A percentile compares a stretch with the other conserved stretches of the same genome.
Evolutionary conservation across 2,329 filamentous ascomycete species (phyloP).

Genomic region (Fusarium circinatum): DNA sequence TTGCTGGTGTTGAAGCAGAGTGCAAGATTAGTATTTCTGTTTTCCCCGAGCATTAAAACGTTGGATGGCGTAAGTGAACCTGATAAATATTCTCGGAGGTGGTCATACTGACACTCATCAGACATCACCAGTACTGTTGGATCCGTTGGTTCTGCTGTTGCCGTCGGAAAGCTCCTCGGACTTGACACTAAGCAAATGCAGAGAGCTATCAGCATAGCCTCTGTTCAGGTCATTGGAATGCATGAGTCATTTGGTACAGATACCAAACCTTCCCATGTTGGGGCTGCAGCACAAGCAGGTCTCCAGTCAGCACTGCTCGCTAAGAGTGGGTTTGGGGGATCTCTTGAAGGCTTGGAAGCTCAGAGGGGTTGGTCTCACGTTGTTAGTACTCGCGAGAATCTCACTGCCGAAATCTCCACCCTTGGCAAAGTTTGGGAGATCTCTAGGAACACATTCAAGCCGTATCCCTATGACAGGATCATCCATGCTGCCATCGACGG

Average conservation of each 20-base stretch:
- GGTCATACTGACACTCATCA: background rate
- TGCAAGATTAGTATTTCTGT: constrained; percentile 2
- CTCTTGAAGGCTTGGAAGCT: background rate
- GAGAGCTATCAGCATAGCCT: background rate
- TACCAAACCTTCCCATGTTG: constrained; percentile 4
- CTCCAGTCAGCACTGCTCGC: background rate
- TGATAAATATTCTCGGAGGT: background rate
- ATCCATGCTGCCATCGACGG: constrained; percentile 4
- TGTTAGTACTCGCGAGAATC: background rate
- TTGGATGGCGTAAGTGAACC: background rate
- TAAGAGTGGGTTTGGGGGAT: background rate
- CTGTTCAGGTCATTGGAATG: constrained; percentile 3
- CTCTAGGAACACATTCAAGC: background rate
- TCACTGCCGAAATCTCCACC: background rate
- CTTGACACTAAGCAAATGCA: constrained; percentile 1
- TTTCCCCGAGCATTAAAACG: background rate
- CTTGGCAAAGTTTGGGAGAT: background rate
- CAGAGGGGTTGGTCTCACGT: background rate
- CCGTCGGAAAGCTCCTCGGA: background rate
- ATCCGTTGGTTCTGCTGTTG: background rate
- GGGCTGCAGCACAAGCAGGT: background rate
- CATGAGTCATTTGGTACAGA: background rate
- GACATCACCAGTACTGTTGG: constrained; percentile 1
- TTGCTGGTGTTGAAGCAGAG: background rate
- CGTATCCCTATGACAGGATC: background rate